Evolutionary conservation across 805 yeast species (phyloP).

Genomic region (Kazachstania psychrophila): DNA sequence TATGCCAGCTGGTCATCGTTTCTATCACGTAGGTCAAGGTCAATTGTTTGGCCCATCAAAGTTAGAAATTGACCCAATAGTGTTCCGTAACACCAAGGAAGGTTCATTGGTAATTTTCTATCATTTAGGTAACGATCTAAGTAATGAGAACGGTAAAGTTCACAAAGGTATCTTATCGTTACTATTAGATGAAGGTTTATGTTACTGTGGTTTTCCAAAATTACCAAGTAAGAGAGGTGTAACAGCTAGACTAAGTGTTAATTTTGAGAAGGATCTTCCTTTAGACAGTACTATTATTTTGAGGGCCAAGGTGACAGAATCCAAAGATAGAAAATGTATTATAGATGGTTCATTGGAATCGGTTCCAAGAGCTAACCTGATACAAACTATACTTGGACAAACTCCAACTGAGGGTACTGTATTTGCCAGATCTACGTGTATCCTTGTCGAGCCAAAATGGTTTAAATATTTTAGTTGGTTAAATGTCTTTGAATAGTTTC

Average conservation of each 20-base stretch:
- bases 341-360: constrained; percentile 60
- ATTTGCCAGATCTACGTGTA: constrained; percentile 57
- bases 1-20: constrained; percentile 50
- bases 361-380: constrained; percentile 8
- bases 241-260: constrained; percentile 65
- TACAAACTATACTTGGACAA: constrained; percentile 1
- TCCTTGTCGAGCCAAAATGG: constrained; percentile 84
- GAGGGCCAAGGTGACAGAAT: constrained; percentile 53
- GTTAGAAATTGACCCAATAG: constrained; percentile 67
- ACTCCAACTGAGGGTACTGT: constrained; percentile 6
- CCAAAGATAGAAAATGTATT: constrained; percentile 72
- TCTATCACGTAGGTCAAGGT: constrained; percentile 64
- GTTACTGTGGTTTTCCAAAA: constrained; percentile 74
- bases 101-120: constrained; percentile 55
- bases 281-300: constrained; percentile 59
- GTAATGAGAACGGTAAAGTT: constrained; percentile 62
- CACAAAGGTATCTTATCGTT: constrained; percentile 79
- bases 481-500: constrained; percentile 24
- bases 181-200: constrained; percentile 73
- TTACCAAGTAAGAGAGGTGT: constrained; percentile 81
- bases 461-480: constrained; percentile 60
- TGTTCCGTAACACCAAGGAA: constrained; percentile 42
- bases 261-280: constrained; percentile 41
- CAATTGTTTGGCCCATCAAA: constrained; percentile 57
- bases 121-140: constrained; percentile 57